Percentiles rank a stretch among this genome's conserved stretches.
Evolutionary conservation across 1,284 basidiomycete genomes (phyloP).

Genomic region (Tremellales sp.): DNA sequence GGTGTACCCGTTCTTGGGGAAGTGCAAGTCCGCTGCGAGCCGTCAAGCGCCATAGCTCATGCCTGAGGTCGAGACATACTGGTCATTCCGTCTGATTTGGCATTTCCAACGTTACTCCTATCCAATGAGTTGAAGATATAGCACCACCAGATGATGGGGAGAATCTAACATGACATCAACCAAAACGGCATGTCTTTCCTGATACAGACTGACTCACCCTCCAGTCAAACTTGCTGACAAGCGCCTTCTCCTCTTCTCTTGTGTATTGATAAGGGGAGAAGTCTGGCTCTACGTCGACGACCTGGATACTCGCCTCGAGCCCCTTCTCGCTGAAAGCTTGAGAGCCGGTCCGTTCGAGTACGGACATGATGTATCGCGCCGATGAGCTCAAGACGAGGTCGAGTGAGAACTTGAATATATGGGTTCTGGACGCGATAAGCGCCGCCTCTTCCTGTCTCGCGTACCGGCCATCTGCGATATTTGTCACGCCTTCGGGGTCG

Average conservation of each 20-base stretch:
- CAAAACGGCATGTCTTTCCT: not conserved
- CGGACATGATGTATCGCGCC: too few relatives aligned
- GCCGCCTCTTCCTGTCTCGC: too few relatives aligned
- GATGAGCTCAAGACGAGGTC: too few relatives aligned
- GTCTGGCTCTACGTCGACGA: conserved; percentile 17
- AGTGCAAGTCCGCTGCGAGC: conserved; percentile 18
- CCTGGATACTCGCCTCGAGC: conserved; percentile 1
- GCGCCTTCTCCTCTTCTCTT: conserved; percentile 11
- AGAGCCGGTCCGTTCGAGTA: too few relatives aligned
- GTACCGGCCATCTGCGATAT: too few relatives aligned
- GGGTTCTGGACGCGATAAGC: too few relatives aligned
- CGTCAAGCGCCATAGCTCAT: not conserved
- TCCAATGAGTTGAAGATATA: conserved; percentile 33
- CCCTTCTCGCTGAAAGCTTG: too few relatives aligned
- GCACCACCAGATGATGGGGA: conserved; percentile 22
- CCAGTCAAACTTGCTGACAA: conserved; percentile 22
- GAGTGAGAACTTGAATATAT: too few relatives aligned
- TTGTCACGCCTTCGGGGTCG: too few relatives aligned
- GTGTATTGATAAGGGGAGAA: conserved; percentile 17
- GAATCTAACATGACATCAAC: conserved; percentile 7
- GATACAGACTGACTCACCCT: conserved; percentile 6
- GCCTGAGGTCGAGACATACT: conserved; percentile 9
- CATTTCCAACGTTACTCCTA: conserved; percentile 34
- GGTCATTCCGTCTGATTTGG: conserved; percentile 31
- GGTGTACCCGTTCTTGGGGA: conserved; percentile 24